Evolutionary conservation across 2,329 filamentous ascomycete species (phyloP), one percentile per base, ranked within the genome.

Genomic region (Ceratocystis papillata): DNA sequence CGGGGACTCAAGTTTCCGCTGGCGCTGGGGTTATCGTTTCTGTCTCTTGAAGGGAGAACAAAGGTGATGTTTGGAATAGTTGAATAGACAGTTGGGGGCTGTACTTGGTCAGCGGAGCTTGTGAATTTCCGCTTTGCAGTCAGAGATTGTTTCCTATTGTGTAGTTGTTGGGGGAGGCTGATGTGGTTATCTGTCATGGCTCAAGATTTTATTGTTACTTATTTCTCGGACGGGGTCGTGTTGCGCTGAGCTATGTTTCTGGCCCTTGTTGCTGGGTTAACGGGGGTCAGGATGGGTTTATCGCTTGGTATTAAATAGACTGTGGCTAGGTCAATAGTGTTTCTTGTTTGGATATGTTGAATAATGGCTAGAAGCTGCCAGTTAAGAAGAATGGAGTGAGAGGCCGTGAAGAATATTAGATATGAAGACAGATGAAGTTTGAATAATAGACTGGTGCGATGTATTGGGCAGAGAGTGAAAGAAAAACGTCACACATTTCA

Each of bases 1-100:
- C 63, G 63, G 37, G 63, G 66, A 45, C 66, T 67, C n/a, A 55
- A 28, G 20, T 44, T 45, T 30, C 59, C 63, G 46, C 48, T 28
- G 60, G 46, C 46, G 45, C 48, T 28, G 60, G 46, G 28, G 62
- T 44, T 62, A 45, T 62, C 45, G 64, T 28, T 55, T 46, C 7
- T 63, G 20, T 61, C 63, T 22, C 30, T n/a, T 33, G 57, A 57
- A 53, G 66, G 66, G 33, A 62, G 63, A 28, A 62, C 62, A 63
- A 67, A 67, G 44, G 66, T 46, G 50, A 62, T 55, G 25, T 20
- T 46, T 20, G 57, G 66, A 25, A 62, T 45, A 30, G 57, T 33
- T 8, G 66, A 67, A 53, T 65, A 59, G 6, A 25, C n/a, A 3
- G 44, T 46, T 45, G 57, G 53, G 15, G 65, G 46, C 46, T 65